Conservation (phyloP, 352 stramenopile species). For the Lagenidium giganteum region DNA sequence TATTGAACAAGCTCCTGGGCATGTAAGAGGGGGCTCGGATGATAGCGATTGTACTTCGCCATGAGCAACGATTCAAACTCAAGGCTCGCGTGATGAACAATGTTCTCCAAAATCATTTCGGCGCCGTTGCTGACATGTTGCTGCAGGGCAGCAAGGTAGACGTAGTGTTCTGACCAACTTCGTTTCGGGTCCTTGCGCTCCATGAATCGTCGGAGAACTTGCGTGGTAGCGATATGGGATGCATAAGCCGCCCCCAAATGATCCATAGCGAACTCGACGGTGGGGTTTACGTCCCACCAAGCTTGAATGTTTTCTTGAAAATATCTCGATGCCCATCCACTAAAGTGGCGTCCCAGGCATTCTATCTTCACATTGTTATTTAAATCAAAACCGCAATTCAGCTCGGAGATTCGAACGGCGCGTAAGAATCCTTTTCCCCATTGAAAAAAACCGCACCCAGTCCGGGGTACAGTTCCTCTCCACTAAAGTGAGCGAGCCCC, state of each 20-base stretch:
- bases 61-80: not conserved
- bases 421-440: not conserved
- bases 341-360: not conserved
- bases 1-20: too few species aligned
- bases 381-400: not conserved
- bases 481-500: too few species aligned
- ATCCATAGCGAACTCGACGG: not conserved
- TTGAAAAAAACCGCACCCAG: not conserved
- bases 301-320: not conserved
- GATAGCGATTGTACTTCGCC: constrained; percentile 1
- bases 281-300: constrained; percentile 1
- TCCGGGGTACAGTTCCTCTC: not conserved
- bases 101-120: constrained; percentile 2
- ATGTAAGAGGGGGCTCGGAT: too few species aligned
- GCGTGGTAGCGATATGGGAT: too few species aligned
- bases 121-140: not conserved
- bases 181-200: not conserved
- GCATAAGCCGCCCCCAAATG: constrained; percentile 1
- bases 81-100: constrained; percentile 4
- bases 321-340: not conserved
- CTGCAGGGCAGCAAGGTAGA: constrained; percentile 2
- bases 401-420: not conserved
- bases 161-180: constrained; percentile 3
- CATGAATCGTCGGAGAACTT: too few species aligned
- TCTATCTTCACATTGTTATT: not conserved